Conservation (phyloP, 2,329 filamentous ascomycete species). For the Fusarium udum region DNA sequence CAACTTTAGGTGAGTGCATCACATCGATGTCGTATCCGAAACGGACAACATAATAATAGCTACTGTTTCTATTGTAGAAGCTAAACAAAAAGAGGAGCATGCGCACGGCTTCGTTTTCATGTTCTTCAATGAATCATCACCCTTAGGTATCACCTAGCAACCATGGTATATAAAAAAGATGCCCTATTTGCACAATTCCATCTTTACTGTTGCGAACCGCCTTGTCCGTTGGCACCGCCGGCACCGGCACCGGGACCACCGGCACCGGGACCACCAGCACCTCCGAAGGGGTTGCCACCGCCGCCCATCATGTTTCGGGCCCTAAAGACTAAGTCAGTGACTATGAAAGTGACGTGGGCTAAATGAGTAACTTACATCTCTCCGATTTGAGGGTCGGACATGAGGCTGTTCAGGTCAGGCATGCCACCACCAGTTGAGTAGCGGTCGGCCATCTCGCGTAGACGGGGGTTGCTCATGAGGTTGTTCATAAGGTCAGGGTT, state of each 20-base stretch:
- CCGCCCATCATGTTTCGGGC: slow-evolving; percentile 59
- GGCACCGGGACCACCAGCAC: slow-evolving; percentile 40
- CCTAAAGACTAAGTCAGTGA: slow-evolving; percentile 44
- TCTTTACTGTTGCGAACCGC: slow-evolving; percentile 42
- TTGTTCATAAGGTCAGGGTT: slow-evolving; percentile 93
- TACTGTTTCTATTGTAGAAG: slow-evolving; percentile 35
- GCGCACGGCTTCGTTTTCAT: slow-evolving; percentile 24
- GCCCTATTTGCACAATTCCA: slow-evolving; percentile 14
- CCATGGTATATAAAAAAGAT: slow-evolving; percentile 39
- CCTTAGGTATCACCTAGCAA: slow-evolving; percentile 13
- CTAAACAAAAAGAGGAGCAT: slow-evolving; percentile 15
- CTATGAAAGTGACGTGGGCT: not conserved
- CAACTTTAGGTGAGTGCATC: not conserved
- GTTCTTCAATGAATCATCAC: slow-evolving; percentile 37
- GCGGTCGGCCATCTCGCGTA: slow-evolving; percentile 86
- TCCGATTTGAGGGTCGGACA: slow-evolving; percentile 91
- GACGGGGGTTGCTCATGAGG: slow-evolving; percentile 91
- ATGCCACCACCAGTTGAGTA: slow-evolving; percentile 83
- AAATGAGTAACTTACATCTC: slow-evolving; percentile 77
- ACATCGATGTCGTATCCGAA: not conserved
- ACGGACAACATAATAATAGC: slow-evolving; percentile 11
- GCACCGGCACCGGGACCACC: slow-evolving; percentile 23
- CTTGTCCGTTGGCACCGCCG: slow-evolving; percentile 19
- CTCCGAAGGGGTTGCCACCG: slow-evolving; percentile 41
- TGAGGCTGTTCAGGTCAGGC: slow-evolving; percentile 85